Percentiles rank a stretch among this genome's conserved stretches.
Conservation (phyloP, 345 rosid genomes). For the Luvunga scandens region DNA sequence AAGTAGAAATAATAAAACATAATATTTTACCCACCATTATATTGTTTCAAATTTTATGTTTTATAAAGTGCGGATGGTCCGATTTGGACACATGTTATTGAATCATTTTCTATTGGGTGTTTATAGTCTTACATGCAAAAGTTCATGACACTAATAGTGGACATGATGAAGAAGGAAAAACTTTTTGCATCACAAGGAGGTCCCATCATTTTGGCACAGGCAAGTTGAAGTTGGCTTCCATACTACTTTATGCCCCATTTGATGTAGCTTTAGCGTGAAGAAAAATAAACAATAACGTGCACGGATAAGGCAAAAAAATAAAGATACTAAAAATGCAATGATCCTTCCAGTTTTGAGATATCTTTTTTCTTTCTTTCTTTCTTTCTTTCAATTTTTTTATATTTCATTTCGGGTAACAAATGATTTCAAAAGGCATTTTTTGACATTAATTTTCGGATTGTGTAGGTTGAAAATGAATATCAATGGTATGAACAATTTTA, state of each 20-base stretch:
- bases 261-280: background rate
- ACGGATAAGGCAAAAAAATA: no score
- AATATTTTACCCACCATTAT: background rate
- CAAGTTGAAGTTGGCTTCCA: background rate
- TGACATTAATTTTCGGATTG: background rate
- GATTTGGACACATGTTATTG: no score
- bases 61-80: no score
- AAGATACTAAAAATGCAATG: background rate
- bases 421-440: background rate
- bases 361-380: no score
- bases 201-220: slow-evolving; percentile 95
- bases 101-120: background rate
- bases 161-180: slow-evolving; percentile 82
- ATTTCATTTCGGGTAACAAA: background rate
- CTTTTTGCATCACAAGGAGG: slow-evolving; percentile 96
- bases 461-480: slow-evolving; percentile 94
- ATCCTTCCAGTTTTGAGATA: background rate
- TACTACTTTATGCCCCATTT: background rate
- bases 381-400: no score
- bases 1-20: no score
- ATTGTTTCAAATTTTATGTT: no score
- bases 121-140: slow-evolving; percentile 76
- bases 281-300: no score
- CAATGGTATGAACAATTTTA: slow-evolving; percentile 61
- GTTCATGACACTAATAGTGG: slow-evolving; percentile 69